Base-by-base conservation (phyloP, 805 yeast genomes). In the Cyberlindnera euphorbiiphila region DNA sequence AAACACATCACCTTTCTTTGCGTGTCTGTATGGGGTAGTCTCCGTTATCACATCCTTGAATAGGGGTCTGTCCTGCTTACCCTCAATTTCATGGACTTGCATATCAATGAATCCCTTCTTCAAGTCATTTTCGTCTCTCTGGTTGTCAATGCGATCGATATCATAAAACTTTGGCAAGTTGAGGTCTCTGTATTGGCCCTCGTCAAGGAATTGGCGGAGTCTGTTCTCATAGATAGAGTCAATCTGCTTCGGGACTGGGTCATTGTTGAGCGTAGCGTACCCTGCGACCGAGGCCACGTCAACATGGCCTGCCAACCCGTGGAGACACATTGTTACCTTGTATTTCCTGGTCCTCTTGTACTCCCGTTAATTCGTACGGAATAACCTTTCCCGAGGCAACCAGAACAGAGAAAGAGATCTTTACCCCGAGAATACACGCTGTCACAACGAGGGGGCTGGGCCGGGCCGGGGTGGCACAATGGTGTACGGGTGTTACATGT, bases 121-220 rank as follows among this genome's bases (percentile, higher is more conserved):
- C 20, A 64, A 37, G 46, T 59, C 48, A 5, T 38, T 24, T 1
- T 42, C 45, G 5, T 54, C 57, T 49, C 61, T 47, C 24, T 46
- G 54, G 38, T 61, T 60, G 48, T 75, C 81, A 23, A 72, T 61
- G 10, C 93, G 62, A 11, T 66, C 75, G 36, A 64, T 62, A 53
- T 82, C 88, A 55, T 85, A 85, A 57, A 85, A 87, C 50, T 80
- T 81, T 10, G 97, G 95, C 25, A 91, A 65, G 59, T 86, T 87
- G 50, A 88, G 65, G 34, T 72, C 66, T 26, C 61, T 58, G 64
- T 83, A 91, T 46, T 79, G 79, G 21, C 98, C 97, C n/a, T 77
- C 79, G 49, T 76, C 81, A 30, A 76, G 75, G 67, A 87, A 87
- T 50, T 83, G 94, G 29, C 87, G 70, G 43, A 88, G 65, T 31